Evolutionary conservation across 768 basidiomycete species (phyloP).

Genomic region (Mycena vitilis): DNA sequence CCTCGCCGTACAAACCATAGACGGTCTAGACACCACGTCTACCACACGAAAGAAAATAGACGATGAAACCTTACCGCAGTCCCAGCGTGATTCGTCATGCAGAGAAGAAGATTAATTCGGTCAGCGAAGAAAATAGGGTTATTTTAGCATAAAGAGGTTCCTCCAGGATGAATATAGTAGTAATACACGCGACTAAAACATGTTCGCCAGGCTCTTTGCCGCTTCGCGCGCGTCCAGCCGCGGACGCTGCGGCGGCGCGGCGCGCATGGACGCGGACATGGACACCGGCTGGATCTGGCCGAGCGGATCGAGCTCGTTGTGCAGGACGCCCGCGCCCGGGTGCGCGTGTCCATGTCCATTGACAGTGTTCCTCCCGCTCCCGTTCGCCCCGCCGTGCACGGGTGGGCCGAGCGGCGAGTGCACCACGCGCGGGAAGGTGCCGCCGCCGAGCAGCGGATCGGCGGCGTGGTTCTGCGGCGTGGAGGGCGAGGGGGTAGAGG

Average conservation of each 20-base stretch:
- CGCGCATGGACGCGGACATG: constrained; percentile 80
- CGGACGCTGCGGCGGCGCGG: constrained; percentile 71
- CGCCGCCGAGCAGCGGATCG: constrained; percentile 52
- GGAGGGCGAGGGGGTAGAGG: constrained; percentile 32
- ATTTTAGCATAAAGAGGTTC: constrained; percentile 23
- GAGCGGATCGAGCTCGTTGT: constrained; percentile 68
- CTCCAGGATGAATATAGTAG: constrained; percentile 1
- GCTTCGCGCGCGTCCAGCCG: constrained; percentile 87
- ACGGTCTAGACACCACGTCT: background rate
- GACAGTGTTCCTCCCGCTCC: background rate
- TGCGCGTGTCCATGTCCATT: constrained; percentile 23
- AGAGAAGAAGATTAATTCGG: constrained; percentile 24
- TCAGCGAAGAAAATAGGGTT: constrained; percentile 3
- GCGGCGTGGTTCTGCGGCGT: constrained; percentile 33
- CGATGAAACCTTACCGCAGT: background rate
- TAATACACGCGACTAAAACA: constrained; percentile 63
- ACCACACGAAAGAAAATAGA: background rate
- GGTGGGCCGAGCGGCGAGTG: constrained; percentile 44
- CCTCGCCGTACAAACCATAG: constrained; percentile 2
- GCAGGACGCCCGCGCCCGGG: constrained; percentile 40
- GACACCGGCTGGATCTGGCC: constrained; percentile 68
- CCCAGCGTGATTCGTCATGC: background rate
- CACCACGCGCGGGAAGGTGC: constrained; percentile 29
- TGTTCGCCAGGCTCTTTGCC: constrained; percentile 90
- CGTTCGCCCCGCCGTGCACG: constrained; percentile 27